Percentiles rank a stretch among this genome's conserved stretches.
Conservation (phyloP, 352 stramenopile species). For the Phytophthora colocasiae region DNA sequence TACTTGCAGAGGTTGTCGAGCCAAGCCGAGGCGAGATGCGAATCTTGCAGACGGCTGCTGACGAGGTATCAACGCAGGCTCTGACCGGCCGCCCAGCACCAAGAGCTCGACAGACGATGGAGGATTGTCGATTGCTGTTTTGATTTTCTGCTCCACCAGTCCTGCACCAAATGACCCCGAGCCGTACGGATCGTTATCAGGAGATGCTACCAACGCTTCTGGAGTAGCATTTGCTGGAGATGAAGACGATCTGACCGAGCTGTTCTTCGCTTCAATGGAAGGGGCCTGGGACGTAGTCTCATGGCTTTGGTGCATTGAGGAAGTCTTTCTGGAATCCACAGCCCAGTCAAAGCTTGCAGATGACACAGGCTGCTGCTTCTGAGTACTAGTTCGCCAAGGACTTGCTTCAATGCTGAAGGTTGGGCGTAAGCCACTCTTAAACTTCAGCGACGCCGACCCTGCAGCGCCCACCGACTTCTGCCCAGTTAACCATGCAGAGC, state of each 20-base stretch:
- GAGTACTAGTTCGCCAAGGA: neutral
- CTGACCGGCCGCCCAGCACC: slow-evolving; percentile 10
- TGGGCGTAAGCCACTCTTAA: slow-evolving; percentile 16
- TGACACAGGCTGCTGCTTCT: neutral
- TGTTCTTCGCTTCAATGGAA: slow-evolving; percentile 7
- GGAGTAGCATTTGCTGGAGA: neutral
- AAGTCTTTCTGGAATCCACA: slow-evolving; percentile 8
- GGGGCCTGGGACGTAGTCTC: neutral
- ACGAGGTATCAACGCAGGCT: neutral
- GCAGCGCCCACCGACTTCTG: neutral
- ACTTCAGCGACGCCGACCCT: slow-evolving; percentile 15
- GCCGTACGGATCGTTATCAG: slow-evolving; percentile 69
- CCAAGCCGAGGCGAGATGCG: slow-evolving; percentile 24
- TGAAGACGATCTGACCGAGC: neutral
- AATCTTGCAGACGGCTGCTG: slow-evolving; percentile 24
- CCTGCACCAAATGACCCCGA: slow-evolving; percentile 59
- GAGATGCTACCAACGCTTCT: slow-evolving; percentile 47
- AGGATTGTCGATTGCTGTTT: slow-evolving; percentile 42
- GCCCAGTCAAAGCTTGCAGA: slow-evolving; percentile 14
- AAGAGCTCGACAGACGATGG: slow-evolving; percentile 13
- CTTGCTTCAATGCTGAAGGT: slow-evolving; percentile 7
- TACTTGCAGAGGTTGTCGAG: slow-evolving; percentile 22
- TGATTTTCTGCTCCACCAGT: slow-evolving; percentile 63
- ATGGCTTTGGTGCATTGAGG: neutral
- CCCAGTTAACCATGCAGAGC: slow-evolving; percentile 5